phyloP scores from a whole-genome alignment of 305 asterid genomes.

The Stenogyne calaminthoides region DNA sequence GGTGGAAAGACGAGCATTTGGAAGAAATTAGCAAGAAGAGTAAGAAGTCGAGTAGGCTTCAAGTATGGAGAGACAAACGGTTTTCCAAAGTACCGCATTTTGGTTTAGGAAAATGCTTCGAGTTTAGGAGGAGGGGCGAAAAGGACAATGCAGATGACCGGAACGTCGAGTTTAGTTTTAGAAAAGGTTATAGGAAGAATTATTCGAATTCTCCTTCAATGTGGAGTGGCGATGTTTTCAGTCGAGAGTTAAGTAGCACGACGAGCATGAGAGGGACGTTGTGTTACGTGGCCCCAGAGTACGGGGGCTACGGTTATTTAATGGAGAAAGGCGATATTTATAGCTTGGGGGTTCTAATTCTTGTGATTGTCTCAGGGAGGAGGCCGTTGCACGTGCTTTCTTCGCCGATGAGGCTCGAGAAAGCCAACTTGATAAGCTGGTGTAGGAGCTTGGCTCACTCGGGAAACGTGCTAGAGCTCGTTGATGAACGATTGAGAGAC shows the following conservation, averaged over 20 bases:
- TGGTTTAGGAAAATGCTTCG: conserved; percentile 62
- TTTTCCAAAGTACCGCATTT: conserved; percentile 56
- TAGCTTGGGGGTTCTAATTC: conserved; percentile 84
- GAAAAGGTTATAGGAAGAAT: conserved; percentile 65
- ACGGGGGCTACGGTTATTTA: conserved; percentile 59
- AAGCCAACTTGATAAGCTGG: conserved; percentile 86
- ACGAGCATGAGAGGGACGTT: conserved; percentile 97
- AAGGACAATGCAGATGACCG: conserved; percentile 29
- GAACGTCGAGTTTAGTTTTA: conserved; percentile 70
- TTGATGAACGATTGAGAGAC: conserved; percentile 66
- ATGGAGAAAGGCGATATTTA: conserved; percentile 90
- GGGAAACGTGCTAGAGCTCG: conserved; percentile 69
- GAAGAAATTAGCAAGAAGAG: conserved; percentile 54
- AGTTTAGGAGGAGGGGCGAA: conserved; percentile 40
- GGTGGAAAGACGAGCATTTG: conserved; percentile 95
- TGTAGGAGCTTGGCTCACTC: conserved; percentile 65
- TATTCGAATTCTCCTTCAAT: conserved; percentile 41
- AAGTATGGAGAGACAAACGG: conserved; percentile 34
- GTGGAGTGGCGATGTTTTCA: conserved; percentile 80
- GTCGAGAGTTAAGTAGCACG: conserved; percentile 90
- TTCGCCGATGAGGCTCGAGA: conserved; percentile 91
- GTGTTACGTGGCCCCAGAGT: conserved; percentile 89
- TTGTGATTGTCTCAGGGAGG: conserved; percentile 79
- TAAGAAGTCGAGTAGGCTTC: conserved; percentile 30
- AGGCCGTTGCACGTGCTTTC: conserved; percentile 87